Conservation (phyloP, 202 grass and related monocot genomes). For the Dendrocalamus latiflorus region DNA sequence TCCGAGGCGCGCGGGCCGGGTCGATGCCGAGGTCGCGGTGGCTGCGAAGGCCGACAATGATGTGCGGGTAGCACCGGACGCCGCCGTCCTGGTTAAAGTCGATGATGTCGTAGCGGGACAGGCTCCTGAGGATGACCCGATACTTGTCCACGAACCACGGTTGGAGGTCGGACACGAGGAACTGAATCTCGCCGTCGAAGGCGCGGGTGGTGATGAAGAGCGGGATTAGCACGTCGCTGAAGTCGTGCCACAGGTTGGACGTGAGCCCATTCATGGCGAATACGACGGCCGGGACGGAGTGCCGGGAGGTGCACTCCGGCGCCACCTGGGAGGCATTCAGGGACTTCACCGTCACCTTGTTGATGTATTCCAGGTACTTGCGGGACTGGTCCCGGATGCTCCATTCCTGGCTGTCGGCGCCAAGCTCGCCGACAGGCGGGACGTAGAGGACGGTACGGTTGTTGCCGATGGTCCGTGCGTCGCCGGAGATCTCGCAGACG, state of each 20-base stretch:
- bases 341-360: conserved; percentile 41
- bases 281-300: conserved; percentile 45
- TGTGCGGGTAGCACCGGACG: conserved; percentile 50
- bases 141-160: conserved; percentile 76
- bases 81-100: conserved; percentile 46
- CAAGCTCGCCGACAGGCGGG: background rate
- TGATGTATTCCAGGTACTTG: conserved; percentile 46
- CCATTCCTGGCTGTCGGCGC: conserved; percentile 43
- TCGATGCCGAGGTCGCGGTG: conserved; percentile 70
- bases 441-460: conserved; percentile 54
- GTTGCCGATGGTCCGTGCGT: conserved; percentile 45
- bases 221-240: conserved; percentile 75
- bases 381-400: conserved; percentile 64
- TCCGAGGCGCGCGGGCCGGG: conserved; percentile 31
- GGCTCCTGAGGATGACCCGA: conserved; percentile 35
- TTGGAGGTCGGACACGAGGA: conserved; percentile 61
- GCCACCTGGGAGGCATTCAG: conserved; percentile 22
- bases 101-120: conserved; percentile 56
- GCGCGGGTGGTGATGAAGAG: conserved; percentile 55
- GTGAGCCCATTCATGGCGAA: conserved; percentile 72
- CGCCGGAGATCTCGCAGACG: conserved; percentile 57
- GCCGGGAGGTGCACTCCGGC: conserved; percentile 47
- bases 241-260: conserved; percentile 77
- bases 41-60: conserved; percentile 41
- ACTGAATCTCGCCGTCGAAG: conserved; percentile 67